Conservation (phyloP, 345 rosid species). For the Mangifera indica region DNA sequence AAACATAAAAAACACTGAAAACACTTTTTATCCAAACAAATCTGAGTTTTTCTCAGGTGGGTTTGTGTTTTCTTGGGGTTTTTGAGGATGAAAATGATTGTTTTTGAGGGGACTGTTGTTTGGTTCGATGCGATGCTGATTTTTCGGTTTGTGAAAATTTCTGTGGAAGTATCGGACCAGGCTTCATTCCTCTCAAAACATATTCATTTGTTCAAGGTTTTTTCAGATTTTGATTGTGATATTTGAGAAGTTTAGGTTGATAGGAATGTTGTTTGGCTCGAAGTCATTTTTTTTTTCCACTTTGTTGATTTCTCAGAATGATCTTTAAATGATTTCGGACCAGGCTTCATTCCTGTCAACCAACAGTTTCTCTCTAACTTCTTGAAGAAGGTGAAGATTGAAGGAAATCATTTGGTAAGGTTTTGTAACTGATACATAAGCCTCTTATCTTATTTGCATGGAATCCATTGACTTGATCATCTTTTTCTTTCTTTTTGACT, state of each 20-base stretch:
- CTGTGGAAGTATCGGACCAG: constrained; percentile 23
- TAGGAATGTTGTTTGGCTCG: constrained; percentile 64
- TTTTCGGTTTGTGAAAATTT: no score
- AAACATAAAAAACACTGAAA: neutral
- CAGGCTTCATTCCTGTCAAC: constrained; percentile 66
- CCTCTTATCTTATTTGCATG: constrained; percentile 23
- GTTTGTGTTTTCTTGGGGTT: neutral
- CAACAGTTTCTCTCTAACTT: constrained; percentile 13
- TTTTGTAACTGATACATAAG: neutral
- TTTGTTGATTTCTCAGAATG: neutral
- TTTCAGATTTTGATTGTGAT: neutral
- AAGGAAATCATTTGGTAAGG: neutral
- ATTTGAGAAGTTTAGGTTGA: constrained; percentile 32
- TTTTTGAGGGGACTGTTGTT: constrained; percentile 23
- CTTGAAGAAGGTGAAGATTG: neutral
- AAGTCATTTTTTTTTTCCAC: constrained; percentile 24
- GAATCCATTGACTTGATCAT: constrained; percentile 11
- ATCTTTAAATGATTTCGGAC: constrained; percentile 44
- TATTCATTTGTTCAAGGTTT: neutral
- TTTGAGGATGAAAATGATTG: constrained; percentile 9
- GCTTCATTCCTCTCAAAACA: constrained; percentile 28
- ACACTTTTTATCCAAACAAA: no score
- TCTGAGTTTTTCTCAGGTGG: no score
- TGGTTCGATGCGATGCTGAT: constrained; percentile 19
- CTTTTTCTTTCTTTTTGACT: neutral